A percentile compares a stretch with the other conserved stretches of the same genome.
Conservation (phyloP, 208 protist species). For the Acanthamoeba divionensis region DNA sequence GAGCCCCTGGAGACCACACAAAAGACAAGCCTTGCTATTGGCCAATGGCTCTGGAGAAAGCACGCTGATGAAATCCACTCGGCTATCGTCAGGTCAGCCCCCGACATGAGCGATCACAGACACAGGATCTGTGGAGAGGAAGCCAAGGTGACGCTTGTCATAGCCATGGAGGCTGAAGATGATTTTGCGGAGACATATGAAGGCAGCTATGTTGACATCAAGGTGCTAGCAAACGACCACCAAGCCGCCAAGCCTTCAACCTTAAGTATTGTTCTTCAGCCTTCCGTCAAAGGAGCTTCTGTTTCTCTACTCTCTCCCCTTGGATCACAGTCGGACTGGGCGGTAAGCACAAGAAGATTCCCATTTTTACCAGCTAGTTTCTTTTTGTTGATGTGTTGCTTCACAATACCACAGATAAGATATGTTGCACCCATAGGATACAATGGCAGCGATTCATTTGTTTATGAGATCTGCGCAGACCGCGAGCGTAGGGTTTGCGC, state of each 20-base stretch:
- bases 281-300: background rate
- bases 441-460: background rate
- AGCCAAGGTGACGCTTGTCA: background rate
- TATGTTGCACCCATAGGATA: background rate
- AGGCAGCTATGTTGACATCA: background rate
- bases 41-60: conserved; percentile 10
- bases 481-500: background rate
- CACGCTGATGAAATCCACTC: background rate
- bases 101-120: background rate
- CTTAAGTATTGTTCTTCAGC: background rate
- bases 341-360: background rate
- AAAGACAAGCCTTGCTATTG: background rate
- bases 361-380: background rate
- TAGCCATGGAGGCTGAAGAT: background rate
- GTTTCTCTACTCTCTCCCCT: too few species aligned
- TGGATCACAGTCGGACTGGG: background rate
- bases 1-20: background rate
- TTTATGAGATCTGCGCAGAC: conserved; percentile 7
- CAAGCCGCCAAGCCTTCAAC: background rate
- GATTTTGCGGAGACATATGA: background rate
- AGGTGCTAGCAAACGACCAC: conserved; percentile 47
- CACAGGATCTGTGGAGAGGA: background rate
- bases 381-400: background rate
- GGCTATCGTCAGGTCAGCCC: background rate
- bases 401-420: background rate